Evolutionary conservation across 495 filamentous ascomycete genomes (phyloP), one percentile per base, ranked within the genome.

Genomic region (Neurospora sp.): DNA sequence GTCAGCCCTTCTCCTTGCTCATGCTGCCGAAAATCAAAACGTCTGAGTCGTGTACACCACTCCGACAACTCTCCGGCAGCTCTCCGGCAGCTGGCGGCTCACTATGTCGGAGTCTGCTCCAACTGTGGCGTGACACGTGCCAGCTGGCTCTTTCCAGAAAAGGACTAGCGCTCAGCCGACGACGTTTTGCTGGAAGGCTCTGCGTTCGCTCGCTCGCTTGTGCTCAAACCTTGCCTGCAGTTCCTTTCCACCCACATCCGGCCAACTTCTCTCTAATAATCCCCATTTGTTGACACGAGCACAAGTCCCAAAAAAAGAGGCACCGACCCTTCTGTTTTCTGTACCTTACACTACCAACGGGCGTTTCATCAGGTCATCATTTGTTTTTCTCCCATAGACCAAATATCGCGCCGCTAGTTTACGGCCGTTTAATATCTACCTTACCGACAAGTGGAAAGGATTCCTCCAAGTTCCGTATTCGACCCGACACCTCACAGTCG

Each of bases 161-260:
- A 0, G 18, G 77, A 0, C 38, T 79, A 80, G 79, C 71, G 22
- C 8, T 10, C 61, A 38, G 38, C 69, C 39, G 45, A 69, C 71
- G 69, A 77, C 72, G 45, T 75, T 77, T 76, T 73, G 72, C 76
- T 77, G 73, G 76, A 81, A 82, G 79, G 79, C 79, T 82, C 80
- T 82, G 75, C 75, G 75, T 16, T 35, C 27, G 35, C 31, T 35
- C 27, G 53, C 53, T 74, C 72, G 75, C 71, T 65, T 65, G 53
- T 65, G 53, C 53, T 65, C 48, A 16, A 61, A 61, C 72, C 72
- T 72, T 72, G 73, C 53, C 65, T 76, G 71, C 74, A 65, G 27
- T 65, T 76, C 74, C 65, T 72, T 77, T 76, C 72, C 69, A 74
- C 41, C 72, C 74, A 72, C 73, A 75, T 78, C 76, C 74, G 14